Evolutionary conservation across 192 early-diverging fungal genomes (phyloP), one percentile per base, ranked within the genome.

Genomic region (Entomortierella lignicola): DNA sequence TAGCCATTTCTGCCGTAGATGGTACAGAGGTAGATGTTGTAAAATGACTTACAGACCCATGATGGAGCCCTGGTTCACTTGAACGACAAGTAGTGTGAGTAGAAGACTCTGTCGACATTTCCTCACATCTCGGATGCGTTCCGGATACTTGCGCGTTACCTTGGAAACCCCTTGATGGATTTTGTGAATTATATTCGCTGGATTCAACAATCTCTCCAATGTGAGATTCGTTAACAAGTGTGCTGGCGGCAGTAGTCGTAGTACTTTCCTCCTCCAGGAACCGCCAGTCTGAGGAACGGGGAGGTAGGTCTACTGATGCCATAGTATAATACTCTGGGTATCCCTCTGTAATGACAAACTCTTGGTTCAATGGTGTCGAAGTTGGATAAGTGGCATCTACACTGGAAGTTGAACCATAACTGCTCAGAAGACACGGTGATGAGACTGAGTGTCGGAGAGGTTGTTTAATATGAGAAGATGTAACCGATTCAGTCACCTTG

Each of bases 401-500:
- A 26, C 29, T n/a, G 11, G 20, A 13, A n/a, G 55, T 37, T 31
- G 55, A 8, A 4, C 55, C 26, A 34, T 13, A 34, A 8, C 23
- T 25, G 5, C 8, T 23, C 5, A 34, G 31, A 31, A 57, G 55
- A n/a, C 31, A 27, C 20, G 55, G 55, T 18, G 55, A 57, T 34
- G 55, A 57, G 30, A 37, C 30, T 11, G 32, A 57, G 32, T 29
- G 17, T 7, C 31, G 55, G 34, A 57, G 30, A 20, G 29, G 8
- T 4, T 64, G 63, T 26, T 64, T 64, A n/a, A 44, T 11, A 62
- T 21, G n/a, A 3, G 60, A 23, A 41, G 54, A 44, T 1, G 64
- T 23, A 34, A 48, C 43, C 3, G 66, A 60, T 25, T 31, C 17
- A 17, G 48, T 4, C 4, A 5, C 0, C 0, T 41, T 48, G 34